Evolutionary conservation across 495 filamentous ascomycete genomes (phyloP).

Genomic region (Aspergillus coremiiformis): DNA sequence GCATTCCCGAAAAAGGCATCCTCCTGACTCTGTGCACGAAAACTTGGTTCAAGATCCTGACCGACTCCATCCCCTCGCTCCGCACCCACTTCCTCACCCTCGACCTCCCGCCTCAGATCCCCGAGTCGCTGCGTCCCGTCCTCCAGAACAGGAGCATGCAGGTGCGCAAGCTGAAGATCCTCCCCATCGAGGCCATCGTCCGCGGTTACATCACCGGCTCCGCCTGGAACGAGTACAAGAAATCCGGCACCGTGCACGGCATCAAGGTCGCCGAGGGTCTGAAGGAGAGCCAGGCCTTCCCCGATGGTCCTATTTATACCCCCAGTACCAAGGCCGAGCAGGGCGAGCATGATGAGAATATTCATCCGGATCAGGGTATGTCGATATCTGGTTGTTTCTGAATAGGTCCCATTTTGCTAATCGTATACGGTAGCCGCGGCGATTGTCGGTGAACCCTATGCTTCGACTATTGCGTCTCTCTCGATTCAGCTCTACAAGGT

Average conservation of each 20-base stretch:
- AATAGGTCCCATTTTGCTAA: too few relatives aligned
- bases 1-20: slow-evolving; percentile 74
- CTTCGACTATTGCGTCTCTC: slow-evolving; percentile 64
- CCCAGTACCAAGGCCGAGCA: slow-evolving; percentile 84
- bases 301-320: slow-evolving; percentile 70
- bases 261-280: slow-evolving; percentile 60
- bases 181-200: slow-evolving; percentile 88
- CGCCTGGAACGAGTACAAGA: slow-evolving; percentile 77
- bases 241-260: slow-evolving; percentile 72
- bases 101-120: slow-evolving; percentile 51
- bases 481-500: slow-evolving; percentile 65
- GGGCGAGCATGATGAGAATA: slow-evolving; percentile 87
- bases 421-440: slow-evolving; percentile 39
- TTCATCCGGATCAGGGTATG: slow-evolving; percentile 59
- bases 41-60: slow-evolving; percentile 78
- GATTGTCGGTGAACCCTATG: slow-evolving; percentile 69
- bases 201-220: slow-evolving; percentile 92
- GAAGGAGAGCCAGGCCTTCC: slow-evolving; percentile 64
- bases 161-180: slow-evolving; percentile 67
- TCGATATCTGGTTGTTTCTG: neutral
- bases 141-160: slow-evolving; percentile 72
- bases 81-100: slow-evolving; percentile 72
- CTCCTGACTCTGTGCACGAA: slow-evolving; percentile 77
- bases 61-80: slow-evolving; percentile 55
- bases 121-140: slow-evolving; percentile 37